Evolutionary conservation across 768 basidiomycete genomes (phyloP), one percentile per base, ranked within the genome.

Genomic region (Strobilomyces dryophilus): DNA sequence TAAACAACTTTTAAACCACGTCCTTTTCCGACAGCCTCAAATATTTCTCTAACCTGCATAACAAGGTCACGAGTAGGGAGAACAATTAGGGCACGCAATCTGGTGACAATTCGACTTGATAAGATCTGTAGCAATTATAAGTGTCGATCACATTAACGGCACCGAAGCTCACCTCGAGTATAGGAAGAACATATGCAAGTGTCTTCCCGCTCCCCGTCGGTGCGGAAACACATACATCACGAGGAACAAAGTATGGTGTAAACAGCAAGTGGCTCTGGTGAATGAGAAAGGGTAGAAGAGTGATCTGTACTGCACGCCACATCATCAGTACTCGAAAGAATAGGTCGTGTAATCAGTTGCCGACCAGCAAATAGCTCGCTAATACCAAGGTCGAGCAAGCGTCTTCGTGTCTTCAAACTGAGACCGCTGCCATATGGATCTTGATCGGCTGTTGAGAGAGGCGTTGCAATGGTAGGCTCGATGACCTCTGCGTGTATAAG

Each of bases 131-230:
- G 21, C 18, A 44, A 21, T 35, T 35, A 17, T 11, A n/a, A 44
- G 34, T 20, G 21, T 14, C 31, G 21, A 8, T 3, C 24, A 17
- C 10, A 26, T 29, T 14, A 21, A 29, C 37, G 1, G 34, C 21
- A 36, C 15, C 47, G 29, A 14, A 31, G 49, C 71, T 53, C 52
- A 88, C 92, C 78, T 97, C 92, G 29, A 97, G 77, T 50, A 98
- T 89, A 1, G 97, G 97, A 32, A 98, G 72, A 1, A 86, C 90
- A 71, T 99, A 99, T n/a, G 92, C 90, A 27, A 99, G 77, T 0
- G 95, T 99, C 70, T 99, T 99, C 0, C 97, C 97, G 60, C 94
- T 97, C 21, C 97, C 97, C 0, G 97, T 99, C 0, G 97, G 97
- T 1, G 97, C 97, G 8, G 93, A 97, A 12, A 95, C 89, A 60